Conservation (phyloP, 1,284 basidiomycete genomes). For the Amylostereum areolatum region DNA sequence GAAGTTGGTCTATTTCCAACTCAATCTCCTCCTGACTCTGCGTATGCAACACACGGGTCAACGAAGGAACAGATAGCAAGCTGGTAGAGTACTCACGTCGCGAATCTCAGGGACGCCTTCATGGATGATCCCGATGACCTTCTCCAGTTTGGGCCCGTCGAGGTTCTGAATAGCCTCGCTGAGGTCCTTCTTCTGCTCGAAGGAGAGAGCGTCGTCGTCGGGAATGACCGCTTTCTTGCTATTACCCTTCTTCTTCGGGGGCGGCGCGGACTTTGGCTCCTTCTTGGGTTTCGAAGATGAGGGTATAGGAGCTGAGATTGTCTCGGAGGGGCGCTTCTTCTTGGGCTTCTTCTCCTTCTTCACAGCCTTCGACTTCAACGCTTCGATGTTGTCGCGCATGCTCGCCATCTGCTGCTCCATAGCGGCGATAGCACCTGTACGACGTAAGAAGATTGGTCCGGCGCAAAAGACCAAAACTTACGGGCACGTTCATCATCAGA, state of each 20-base stretch:
- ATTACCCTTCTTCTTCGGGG: conserved; percentile 44
- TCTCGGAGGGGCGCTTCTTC: conserved; percentile 34
- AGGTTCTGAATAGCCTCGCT: conserved; percentile 85
- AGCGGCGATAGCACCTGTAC: conserved; percentile 56
- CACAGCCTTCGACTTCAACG: conserved; percentile 35
- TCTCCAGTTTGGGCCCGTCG: conserved; percentile 73
- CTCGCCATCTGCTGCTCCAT: conserved; percentile 74
- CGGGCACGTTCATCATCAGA: conserved; percentile 44
- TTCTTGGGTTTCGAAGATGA: conserved; percentile 54
- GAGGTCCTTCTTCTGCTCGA: conserved; percentile 94
- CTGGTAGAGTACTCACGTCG: conserved; percentile 55
- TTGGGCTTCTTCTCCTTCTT: conserved; percentile 58
- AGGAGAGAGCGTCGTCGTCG: conserved; percentile 73
- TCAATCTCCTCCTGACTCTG: conserved; percentile 95
- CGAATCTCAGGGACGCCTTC: conserved; percentile 84
- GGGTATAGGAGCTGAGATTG: conserved; percentile 36
- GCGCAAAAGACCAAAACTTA: conserved; percentile 27
- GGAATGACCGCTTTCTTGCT: conserved; percentile 31
- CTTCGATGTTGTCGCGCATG: conserved; percentile 59
- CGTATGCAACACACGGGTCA: conserved; percentile 11
- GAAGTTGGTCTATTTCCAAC: conserved; percentile 89
- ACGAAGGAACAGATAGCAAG: conserved; percentile 5
- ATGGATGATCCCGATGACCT: conserved; percentile 89
- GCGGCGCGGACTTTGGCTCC: conserved; percentile 31
- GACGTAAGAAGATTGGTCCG: conserved; percentile 4